Percentiles rank a stretch among this genome's conserved stretches.
Evolutionary conservation across 345 rosid species (phyloP).

Genomic region (Raphanus sativus): DNA sequence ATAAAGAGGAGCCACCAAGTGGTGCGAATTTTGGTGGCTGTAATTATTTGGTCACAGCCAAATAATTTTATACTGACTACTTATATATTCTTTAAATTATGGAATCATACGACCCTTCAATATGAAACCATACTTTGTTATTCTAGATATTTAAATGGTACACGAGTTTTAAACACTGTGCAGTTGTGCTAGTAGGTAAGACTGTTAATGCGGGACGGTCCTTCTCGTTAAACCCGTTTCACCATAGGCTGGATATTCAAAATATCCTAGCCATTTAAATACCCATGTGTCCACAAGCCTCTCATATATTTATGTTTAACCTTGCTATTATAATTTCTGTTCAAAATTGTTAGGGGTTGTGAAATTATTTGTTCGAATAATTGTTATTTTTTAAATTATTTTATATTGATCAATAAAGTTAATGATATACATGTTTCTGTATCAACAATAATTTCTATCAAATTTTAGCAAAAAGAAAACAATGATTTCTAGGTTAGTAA

Average conservation of each 20-base stretch:
- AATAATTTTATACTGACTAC: background rate
- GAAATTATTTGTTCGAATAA: background rate
- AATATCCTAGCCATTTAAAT: background rate
- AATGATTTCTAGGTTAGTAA: background rate
- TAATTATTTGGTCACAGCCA: slow-evolving; percentile 24
- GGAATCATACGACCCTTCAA: slow-evolving; percentile 35
- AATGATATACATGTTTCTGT: background rate
- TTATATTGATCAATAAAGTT: background rate
- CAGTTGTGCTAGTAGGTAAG: slow-evolving; percentile 23
- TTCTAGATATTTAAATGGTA: slow-evolving; percentile 1
- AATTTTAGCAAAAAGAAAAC: too few species aligned
- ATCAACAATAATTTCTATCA: background rate
- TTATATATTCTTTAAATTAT: slow-evolving; percentile 17
- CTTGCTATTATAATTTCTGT: background rate
- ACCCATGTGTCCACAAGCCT: background rate
- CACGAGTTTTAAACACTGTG: background rate
- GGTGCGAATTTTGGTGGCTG: slow-evolving; percentile 45
- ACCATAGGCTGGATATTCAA: background rate
- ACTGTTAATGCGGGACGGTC: slow-evolving; percentile 24
- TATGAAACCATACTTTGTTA: background rate
- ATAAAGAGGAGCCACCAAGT: slow-evolving; percentile 43
- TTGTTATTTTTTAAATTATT: background rate
- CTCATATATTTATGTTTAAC: background rate
- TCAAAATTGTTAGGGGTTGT: background rate
- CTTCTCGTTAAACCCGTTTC: slow-evolving; percentile 19